Conservation (phyloP, 371 early-diverging fungal species). For the Mortierella polycephala region DNA sequence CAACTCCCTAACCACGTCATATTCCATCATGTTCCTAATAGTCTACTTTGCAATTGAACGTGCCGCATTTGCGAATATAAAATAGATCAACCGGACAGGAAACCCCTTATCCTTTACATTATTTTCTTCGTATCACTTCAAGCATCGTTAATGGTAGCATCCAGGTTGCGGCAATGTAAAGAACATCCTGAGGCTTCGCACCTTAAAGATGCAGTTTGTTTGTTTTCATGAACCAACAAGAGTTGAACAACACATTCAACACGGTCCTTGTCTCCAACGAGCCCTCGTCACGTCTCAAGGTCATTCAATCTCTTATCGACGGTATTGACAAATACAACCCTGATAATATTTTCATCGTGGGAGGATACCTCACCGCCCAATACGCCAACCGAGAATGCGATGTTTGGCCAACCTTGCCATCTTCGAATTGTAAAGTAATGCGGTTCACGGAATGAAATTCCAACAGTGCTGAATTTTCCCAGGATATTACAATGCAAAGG, state of each 20-base stretch:
- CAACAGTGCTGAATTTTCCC: background rate
- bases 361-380: constrained; percentile 84
- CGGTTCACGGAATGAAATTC: background rate
- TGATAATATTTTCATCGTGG: constrained; percentile 82
- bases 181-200: background rate
- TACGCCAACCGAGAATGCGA: constrained; percentile 84
- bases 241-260: too few species aligned
- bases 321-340: constrained; percentile 92
- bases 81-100: background rate
- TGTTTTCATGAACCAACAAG: too few species aligned
- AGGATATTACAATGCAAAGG: background rate
- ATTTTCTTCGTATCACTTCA: too few species aligned
- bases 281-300: constrained; percentile 70
- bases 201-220: constrained; percentile 23
- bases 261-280: constrained; percentile 53
- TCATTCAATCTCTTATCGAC: constrained; percentile 79
- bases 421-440: constrained; percentile 77
- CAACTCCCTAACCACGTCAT: too few species aligned
- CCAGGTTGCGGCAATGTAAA: background rate
- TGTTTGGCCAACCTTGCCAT: constrained; percentile 90
- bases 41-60: background rate
- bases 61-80: background rate
- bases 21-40: background rate
- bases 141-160: background rate
- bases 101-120: too few species aligned